Base-by-base conservation (phyloP, 2,329 filamentous ascomycete species). In the Neophaeococcomyces mojaviensis region DNA sequence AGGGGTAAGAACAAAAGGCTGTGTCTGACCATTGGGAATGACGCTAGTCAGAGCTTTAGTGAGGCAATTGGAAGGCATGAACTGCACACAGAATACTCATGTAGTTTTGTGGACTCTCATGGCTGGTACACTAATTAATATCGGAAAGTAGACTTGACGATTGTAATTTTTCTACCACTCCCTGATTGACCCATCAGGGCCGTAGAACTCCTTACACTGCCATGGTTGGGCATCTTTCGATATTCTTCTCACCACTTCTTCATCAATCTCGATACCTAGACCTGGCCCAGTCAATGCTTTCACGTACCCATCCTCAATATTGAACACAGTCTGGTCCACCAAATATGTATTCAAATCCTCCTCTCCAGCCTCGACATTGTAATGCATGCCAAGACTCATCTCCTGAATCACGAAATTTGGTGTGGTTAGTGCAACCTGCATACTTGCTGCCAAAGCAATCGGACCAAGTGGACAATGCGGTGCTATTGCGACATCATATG, bases 371-470 rank as follows among this genome's bases (percentile, higher is more conserved):
- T 74, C 73, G 3, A 65, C 64, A 55, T 89, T 89, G 59, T 88
- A 89, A 60, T 89, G 86, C 55, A 89, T 88, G 0, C 84, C 85
- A 24, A 88, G 58, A 44, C 79, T 82, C 85, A 86, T 86, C 61
- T 87, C 83, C 57, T 85, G 78, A 20, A 87, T 86, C 0, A 73
- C 75, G 59, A 82, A 86, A 60, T 82, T 87, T 16, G 70, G 72
- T 12, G 66, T 75, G 10, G 62, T 67, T 26, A 73, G 67, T 13
- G 76, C 79, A 1, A 87, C 74, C 49, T 86, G 82, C 19, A 86
- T 68, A 46, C 73, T 78, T 0, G 84, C 84, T 0, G 83, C 83
- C 13, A 86, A 67, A 0, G 83, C 81, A 36, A 87, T 80, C 0
- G 83, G 84, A 0, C 83, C 83, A 0, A 86, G 63, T 0, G 83